phyloP scores from a whole-genome alignment of 805 yeast genomes.

The Candida maltosa region DNA sequence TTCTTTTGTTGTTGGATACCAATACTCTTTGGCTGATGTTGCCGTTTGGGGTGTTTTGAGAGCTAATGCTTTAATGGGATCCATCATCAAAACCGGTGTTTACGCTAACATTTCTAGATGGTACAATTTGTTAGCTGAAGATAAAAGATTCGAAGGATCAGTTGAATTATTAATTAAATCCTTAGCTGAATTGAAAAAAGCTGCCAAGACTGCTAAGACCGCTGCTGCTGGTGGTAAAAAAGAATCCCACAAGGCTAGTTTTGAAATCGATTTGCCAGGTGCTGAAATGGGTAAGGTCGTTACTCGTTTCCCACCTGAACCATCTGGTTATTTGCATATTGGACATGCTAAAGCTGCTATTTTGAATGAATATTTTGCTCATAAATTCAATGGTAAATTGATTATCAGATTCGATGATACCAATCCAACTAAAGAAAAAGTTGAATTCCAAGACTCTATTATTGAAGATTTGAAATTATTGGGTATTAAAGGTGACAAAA shows the following conservation, averaged over 20 bases:
- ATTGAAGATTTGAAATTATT: slow-evolving; percentile 85
- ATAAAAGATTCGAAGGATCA: slow-evolving; percentile 64
- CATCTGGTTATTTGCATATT: slow-evolving; percentile 97
- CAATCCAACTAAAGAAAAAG: slow-evolving; percentile 94
- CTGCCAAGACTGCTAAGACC: slow-evolving; percentile 41
- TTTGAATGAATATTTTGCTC: slow-evolving; percentile 94
- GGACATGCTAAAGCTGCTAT: slow-evolving; percentile 99
- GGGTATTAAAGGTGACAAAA: slow-evolving; percentile 87
- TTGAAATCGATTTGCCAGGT: slow-evolving; percentile 86
- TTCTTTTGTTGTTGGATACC: slow-evolving; percentile 68
- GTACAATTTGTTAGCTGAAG: slow-evolving; percentile 76
- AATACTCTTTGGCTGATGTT: slow-evolving; percentile 73
- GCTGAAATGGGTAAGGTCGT: slow-evolving; percentile 95
- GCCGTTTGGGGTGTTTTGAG: slow-evolving; percentile 92
- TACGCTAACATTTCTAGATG: slow-evolving; percentile 89
- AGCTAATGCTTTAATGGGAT: slow-evolving; percentile 90
- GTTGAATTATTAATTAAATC: slow-evolving; percentile 67
- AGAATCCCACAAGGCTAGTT: slow-evolving; percentile 90
- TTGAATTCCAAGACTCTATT: slow-evolving; percentile 90
- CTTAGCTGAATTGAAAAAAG: slow-evolving; percentile 69
- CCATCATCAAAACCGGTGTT: slow-evolving; percentile 79
- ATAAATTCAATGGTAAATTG: slow-evolving; percentile 91
- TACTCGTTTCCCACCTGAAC: slow-evolving; percentile 99
- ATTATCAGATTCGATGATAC: slow-evolving; percentile 98
- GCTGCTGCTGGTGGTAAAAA: slow-evolving; percentile 57